Conservation (phyloP, 495 filamentous ascomycete species). For the Talaromyces wortmannii region DNA sequence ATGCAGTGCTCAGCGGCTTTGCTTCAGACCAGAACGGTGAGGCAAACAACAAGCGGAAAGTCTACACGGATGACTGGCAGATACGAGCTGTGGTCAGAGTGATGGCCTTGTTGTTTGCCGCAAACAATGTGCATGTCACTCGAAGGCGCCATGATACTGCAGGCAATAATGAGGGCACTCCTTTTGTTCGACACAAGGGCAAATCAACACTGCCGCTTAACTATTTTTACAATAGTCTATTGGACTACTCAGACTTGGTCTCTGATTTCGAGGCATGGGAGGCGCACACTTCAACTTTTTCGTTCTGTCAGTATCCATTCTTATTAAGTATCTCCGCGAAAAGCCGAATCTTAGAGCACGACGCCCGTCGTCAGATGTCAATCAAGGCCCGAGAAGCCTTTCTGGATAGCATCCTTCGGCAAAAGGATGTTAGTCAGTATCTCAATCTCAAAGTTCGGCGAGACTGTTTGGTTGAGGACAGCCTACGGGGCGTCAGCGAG, state of each 20-base stretch:
- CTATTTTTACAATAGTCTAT: conserved; percentile 79
- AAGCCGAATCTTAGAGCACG: conserved; percentile 86
- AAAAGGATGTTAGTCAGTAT: conserved; percentile 70
- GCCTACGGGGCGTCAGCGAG: conserved; percentile 79
- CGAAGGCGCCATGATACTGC: neutral
- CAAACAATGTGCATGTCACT: conserved; percentile 49
- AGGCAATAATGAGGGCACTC: conserved; percentile 4
- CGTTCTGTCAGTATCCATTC: conserved; percentile 93
- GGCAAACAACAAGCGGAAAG: conserved; percentile 33
- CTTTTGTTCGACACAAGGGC: conserved; percentile 10
- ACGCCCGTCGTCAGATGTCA: conserved; percentile 88
- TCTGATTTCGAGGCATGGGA: conserved; percentile 91
- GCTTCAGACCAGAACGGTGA: conserved; percentile 11
- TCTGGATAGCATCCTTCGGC: conserved; percentile 76
- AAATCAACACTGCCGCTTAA: conserved; percentile 63
- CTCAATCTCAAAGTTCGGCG: conserved; percentile 72
- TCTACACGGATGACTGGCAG: conserved; percentile 88
- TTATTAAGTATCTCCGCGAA: conserved; percentile 91
- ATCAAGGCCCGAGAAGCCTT: conserved; percentile 86
- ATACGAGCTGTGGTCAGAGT: conserved; percentile 74
- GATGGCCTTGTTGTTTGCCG: conserved; percentile 76
- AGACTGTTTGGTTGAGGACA: conserved; percentile 89
- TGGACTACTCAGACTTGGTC: conserved; percentile 82
- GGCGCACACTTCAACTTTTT: conserved; percentile 62
- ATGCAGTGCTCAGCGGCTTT: conserved; percentile 64